These are phyloP conservation scores for Cercospora sojina DNA, from an alignment of 2,329 filamentous ascomycete species.

Conservation along the genomic window DNA sequence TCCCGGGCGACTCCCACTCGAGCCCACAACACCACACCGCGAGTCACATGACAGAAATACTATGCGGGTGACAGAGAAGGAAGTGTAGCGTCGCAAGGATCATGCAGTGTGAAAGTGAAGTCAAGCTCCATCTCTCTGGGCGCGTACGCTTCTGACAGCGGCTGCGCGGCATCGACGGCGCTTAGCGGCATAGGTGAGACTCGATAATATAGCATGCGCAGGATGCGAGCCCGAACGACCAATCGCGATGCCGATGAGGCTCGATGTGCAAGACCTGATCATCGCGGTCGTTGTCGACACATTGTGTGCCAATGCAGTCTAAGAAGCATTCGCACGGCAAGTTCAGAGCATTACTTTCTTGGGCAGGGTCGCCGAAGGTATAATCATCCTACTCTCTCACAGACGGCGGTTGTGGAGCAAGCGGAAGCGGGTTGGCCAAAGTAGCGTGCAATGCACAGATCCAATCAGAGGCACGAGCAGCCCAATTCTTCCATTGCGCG, in stretches of 20 bases:
- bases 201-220: background rate
- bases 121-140: background rate
- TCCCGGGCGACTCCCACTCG: background rate
- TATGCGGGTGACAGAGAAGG: background rate
- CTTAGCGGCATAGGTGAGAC: slow-evolving; percentile 1
- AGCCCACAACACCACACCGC: slow-evolving; percentile 4
- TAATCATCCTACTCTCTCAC: background rate
- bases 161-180: slow-evolving; percentile 2
- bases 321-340: background rate
- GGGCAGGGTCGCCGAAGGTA: background rate
- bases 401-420: background rate
- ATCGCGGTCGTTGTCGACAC: background rate
- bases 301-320: background rate
- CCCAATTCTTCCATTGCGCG: background rate
- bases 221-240: background rate
- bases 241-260: background rate
- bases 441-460: background rate
- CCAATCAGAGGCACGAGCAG: background rate
- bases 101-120: background rate
- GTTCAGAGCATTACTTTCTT: background rate
- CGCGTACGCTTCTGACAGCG: slow-evolving; percentile 7
- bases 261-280: background rate
- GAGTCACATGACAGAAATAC: slow-evolving; percentile 3
- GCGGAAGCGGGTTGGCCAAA: slow-evolving; percentile 1
- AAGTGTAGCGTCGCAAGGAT: slow-evolving; percentile 1